phyloP scores from a whole-genome alignment of 805 yeast genomes.

The Candida odintsovae region DNA sequence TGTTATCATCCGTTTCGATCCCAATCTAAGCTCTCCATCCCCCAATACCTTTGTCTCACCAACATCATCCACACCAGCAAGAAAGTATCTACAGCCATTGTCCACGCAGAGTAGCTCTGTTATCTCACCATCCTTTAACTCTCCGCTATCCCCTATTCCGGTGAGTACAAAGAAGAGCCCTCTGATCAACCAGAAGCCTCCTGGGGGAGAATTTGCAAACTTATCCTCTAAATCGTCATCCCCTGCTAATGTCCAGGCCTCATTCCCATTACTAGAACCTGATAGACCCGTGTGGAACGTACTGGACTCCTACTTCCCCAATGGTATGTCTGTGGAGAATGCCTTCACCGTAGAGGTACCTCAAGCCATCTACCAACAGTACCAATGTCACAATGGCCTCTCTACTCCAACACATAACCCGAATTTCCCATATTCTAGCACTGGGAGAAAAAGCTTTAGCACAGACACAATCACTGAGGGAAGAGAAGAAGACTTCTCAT shows the following conservation, averaged over 20 bases:
- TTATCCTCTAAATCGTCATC: conserved; percentile 10
- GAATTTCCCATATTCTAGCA: not conserved
- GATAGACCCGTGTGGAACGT: conserved; percentile 55
- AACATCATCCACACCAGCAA: not conserved
- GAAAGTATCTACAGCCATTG: not conserved
- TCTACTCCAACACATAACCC: not conserved
- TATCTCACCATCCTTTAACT: conserved; percentile 6
- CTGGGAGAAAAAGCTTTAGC: conserved; percentile 11
- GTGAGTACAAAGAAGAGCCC: conserved; percentile 16
- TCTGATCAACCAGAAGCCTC: conserved; percentile 9
- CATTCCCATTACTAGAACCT: conserved; percentile 38
- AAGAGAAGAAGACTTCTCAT: conserved; percentile 17
- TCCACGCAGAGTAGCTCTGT: not conserved
- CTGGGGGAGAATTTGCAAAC: conserved; percentile 8
- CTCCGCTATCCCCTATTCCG: conserved; percentile 23
- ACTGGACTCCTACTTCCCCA: conserved; percentile 54
- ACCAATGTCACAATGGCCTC: not conserved
- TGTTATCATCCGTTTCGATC: conserved; percentile 31
- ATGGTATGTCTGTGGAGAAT: conserved; percentile 63
- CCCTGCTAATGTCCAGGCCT: conserved; percentile 6
- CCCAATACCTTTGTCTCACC: conserved; percentile 4
- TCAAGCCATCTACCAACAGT: conserved; percentile 4
- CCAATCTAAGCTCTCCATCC: conserved; percentile 2
- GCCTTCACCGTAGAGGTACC: conserved; percentile 57
- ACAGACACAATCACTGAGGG: conserved; percentile 21